Base-by-base conservation (phyloP, 306 rosid genomes). In the Trifolium repens region DNA sequence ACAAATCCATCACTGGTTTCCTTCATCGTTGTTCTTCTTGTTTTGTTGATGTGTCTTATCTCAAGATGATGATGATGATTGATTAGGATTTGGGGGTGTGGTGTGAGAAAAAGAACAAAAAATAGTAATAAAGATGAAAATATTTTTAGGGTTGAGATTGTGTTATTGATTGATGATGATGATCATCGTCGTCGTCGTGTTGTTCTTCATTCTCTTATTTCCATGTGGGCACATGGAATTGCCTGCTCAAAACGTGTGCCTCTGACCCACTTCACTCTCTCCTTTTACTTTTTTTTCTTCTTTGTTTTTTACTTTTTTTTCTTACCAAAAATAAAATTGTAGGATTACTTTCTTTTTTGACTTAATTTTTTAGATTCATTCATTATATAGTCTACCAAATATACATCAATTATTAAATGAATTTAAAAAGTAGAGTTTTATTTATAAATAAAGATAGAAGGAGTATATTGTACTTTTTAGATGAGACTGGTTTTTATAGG, bases 151-250 rank as follows among this genome's bases (percentile, higher is more conserved):
- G 32, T 61, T 32, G 24, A 61, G 43, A 39, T 8, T 24, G 19
- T 24, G 49, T 44, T 37, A 76, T 49, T 62, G 37, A 58, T 46
- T 76, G 65, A 26, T 22, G 49, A 4, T 17, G 17, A 12, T 53
- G 9, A 53, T 64, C 55, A 0, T 43, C 78, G 3, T 64, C 55
- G 16, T 64, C 57, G 43, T 61, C 12, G 2, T 32, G 43, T 61
- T 60, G 22, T 14, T 63, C 58, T 30, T 13, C 27, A 15, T 55
- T 66, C 47, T 14, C n/a, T 2, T 5, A 22, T 73, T 67, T 71
- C 88, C 93, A 87, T 90, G 99, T 87, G 92, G 77, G 86, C 99
- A 92, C 97, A 90, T 90, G 97, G 88, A 86, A 82, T 78, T 94
- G 96, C 96, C 97, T 83, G 85, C 83, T 82, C 93, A 76, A 89